These are phyloP conservation scores for Metarhizium album DNA, from an alignment of 2,329 filamentous ascomycete species.

Conservation along the genomic window DNA sequence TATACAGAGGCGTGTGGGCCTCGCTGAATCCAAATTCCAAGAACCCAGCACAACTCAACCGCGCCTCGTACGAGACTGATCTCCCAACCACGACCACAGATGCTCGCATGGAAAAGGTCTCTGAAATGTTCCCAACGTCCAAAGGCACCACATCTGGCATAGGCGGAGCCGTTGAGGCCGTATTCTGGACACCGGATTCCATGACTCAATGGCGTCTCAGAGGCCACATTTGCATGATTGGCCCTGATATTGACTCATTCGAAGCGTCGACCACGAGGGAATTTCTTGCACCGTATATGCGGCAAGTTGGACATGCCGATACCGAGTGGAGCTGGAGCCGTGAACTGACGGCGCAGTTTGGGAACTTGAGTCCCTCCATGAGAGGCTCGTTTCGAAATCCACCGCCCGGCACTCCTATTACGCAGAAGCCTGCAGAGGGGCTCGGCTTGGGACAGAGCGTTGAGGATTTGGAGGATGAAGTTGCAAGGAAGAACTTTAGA, in stretches of 20 bases:
- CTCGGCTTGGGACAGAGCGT: slow-evolving; percentile 52
- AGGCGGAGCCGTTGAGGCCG: slow-evolving; percentile 66
- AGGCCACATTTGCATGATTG: slow-evolving; percentile 66
- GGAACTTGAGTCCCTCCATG: slow-evolving; percentile 74
- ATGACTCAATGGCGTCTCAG: slow-evolving; percentile 78
- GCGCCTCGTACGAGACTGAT: slow-evolving; percentile 59
- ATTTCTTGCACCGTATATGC: slow-evolving; percentile 53
- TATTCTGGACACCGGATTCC: slow-evolving; percentile 65
- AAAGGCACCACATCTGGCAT: slow-evolving; percentile 40
- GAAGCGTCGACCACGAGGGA: slow-evolving; percentile 40
- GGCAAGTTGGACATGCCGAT: slow-evolving; percentile 17
- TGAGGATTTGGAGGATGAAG: slow-evolving; percentile 55
- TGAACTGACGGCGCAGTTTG: slow-evolving; percentile 81
- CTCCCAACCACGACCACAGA: slow-evolving; percentile 80
- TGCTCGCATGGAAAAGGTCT: slow-evolving; percentile 72
- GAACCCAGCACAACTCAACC: slow-evolving; percentile 64
- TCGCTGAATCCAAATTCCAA: slow-evolving; percentile 59
- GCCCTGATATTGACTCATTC: slow-evolving; percentile 48
- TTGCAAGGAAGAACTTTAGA: slow-evolving; percentile 66
- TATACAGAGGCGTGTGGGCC: slow-evolving; percentile 79
- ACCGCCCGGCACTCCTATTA: slow-evolving; percentile 51
- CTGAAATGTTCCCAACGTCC: slow-evolving; percentile 46
- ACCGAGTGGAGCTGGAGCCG: slow-evolving; percentile 57
- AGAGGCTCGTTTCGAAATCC: slow-evolving; percentile 67
- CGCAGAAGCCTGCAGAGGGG: slow-evolving; percentile 33